These are phyloP conservation scores for Penicillium arizonense DNA, from an alignment of 495 filamentous ascomycete species.

Conservation along the genomic window DNA sequence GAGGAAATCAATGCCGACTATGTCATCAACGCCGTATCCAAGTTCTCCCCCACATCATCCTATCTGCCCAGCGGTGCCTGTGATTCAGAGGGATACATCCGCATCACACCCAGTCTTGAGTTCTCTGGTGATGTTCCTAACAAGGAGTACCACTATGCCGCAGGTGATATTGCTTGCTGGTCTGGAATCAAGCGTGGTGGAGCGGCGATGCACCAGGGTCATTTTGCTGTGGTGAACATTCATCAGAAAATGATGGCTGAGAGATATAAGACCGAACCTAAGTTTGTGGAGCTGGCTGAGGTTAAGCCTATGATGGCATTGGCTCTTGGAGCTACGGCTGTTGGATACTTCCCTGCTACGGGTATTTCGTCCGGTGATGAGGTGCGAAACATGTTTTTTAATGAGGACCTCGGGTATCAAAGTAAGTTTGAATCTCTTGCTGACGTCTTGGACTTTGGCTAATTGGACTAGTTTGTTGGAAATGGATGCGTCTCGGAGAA, in stretches of 20 bases:
- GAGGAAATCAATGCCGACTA: constrained; percentile 44
- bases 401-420: constrained; percentile 1
- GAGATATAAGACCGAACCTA: background rate
- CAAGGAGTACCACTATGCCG: constrained; percentile 49
- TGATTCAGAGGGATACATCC: constrained; percentile 49
- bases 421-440: background rate
- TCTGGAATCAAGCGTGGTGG: constrained; percentile 4
- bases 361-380: background rate
- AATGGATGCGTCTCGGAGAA: constrained; percentile 4
- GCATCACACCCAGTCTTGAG: constrained; percentile 39
- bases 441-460: background rate
- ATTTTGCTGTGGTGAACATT: constrained; percentile 1
- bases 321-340: constrained; percentile 1
- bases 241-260: background rate
- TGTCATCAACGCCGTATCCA: constrained; percentile 54
- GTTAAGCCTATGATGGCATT: constrained; percentile 2
- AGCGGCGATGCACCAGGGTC: constrained; percentile 2
- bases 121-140: constrained; percentile 39
- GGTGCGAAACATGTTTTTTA: constrained; percentile 2
- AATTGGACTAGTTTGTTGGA: constrained; percentile 2
- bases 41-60: constrained; percentile 43
- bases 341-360: background rate
- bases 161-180: constrained; percentile 12
- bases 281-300: background rate
- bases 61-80: constrained; percentile 47